Conservation (phyloP, 2,329 filamentous ascomycete genomes). For the Exserohilum turcica region DNA sequence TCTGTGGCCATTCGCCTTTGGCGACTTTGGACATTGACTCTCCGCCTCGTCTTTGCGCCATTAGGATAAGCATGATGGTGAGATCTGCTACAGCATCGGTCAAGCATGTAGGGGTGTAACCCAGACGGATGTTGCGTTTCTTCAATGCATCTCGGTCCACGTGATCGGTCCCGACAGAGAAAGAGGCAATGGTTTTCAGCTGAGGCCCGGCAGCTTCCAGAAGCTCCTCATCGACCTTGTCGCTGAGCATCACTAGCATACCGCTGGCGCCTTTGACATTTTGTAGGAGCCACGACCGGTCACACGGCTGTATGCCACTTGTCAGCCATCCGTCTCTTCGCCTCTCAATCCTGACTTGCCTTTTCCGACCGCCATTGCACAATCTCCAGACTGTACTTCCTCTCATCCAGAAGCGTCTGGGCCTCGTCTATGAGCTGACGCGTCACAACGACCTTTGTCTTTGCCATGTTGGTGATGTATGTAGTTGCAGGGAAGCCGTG, state of each 20-base stretch:
- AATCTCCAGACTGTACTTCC: slow-evolving; percentile 26
- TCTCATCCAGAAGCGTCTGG: slow-evolving; percentile 27
- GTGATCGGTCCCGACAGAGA: slow-evolving; percentile 42
- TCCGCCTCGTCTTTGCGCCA: slow-evolving; percentile 38
- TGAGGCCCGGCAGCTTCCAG: slow-evolving; percentile 26
- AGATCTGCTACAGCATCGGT: slow-evolving; percentile 41
- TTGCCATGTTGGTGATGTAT: slow-evolving; percentile 26
- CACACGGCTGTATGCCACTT: slow-evolving; percentile 27
- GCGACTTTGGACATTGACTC: slow-evolving; percentile 33
- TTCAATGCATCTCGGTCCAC: slow-evolving; percentile 33
- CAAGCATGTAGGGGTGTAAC: slow-evolving; percentile 39
- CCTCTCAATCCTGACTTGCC: slow-evolving; percentile 6
- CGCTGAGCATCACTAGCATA: slow-evolving; percentile 37
- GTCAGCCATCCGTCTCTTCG: slow-evolving; percentile 2
- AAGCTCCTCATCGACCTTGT: slow-evolving; percentile 35
- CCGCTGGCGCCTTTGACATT: slow-evolving; percentile 32
- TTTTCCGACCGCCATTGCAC: slow-evolving; percentile 39
- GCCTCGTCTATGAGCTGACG: slow-evolving; percentile 32
- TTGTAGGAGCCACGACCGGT: slow-evolving; percentile 36
- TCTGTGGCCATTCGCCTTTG: slow-evolving; percentile 36
- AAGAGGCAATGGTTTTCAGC: slow-evolving; percentile 37
- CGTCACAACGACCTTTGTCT: slow-evolving; percentile 37
- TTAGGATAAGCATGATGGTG: slow-evolving; percentile 39
- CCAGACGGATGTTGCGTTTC: slow-evolving; percentile 33
- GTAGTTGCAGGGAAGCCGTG: slow-evolving; percentile 13